phyloP scores from a whole-genome alignment of 305 asterid genomes.

The Solanum chacoense region DNA sequence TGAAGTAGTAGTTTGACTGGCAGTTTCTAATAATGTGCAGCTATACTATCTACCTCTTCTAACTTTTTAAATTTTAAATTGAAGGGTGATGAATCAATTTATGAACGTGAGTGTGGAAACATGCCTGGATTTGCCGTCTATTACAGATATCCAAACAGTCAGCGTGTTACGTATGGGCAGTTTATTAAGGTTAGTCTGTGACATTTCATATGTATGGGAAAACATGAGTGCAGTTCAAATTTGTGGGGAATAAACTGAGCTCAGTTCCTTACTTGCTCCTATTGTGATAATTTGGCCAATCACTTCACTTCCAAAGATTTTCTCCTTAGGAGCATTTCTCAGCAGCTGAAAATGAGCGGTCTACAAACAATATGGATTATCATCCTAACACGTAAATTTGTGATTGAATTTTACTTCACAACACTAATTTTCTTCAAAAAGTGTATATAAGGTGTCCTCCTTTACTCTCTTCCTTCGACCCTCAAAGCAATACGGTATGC shows the following conservation, averaged over 20 bases:
- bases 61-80: not conserved
- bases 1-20: not conserved
- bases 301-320: not conserved
- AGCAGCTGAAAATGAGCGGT: not conserved
- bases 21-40: not conserved
- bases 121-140: slow-evolving; percentile 99
- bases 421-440: not conserved
- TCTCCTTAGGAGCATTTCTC: not conserved
- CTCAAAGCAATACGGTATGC: too few species aligned
- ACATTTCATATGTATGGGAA: not conserved
- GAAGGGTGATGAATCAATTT: slow-evolving; percentile 77
- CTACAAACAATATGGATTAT: not conserved
- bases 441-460: not conserved
- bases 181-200: slow-evolving; percentile 74
- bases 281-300: not conserved
- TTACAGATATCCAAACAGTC: slow-evolving; percentile 95
- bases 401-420: not conserved
- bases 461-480: too few species aligned
- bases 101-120: slow-evolving; percentile 97
- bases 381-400: not conserved
- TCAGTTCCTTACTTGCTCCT: slow-evolving; percentile 1
- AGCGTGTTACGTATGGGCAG: slow-evolving; percentile 91
- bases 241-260: not conserved
- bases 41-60: slow-evolving; percentile 3
- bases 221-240: not conserved